phyloP scores from a whole-genome alignment of 345 rosid genomes.

The Boechera stricta region DNA sequence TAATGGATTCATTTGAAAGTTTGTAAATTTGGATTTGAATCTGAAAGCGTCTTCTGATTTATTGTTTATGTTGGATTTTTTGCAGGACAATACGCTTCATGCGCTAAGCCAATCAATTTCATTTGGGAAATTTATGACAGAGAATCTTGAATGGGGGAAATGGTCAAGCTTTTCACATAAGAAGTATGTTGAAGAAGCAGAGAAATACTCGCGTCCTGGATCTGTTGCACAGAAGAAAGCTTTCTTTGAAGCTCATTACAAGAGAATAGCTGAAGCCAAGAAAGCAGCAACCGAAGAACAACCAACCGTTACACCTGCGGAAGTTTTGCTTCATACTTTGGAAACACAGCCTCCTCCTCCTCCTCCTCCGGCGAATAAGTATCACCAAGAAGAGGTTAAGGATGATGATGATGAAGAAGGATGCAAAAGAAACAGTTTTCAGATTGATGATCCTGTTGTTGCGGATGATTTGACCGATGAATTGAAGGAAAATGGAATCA shows the following conservation, averaged over 20 bases:
- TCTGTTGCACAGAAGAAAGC: slow-evolving; percentile 89
- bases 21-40: slow-evolving; percentile 6
- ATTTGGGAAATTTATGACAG: slow-evolving; percentile 86
- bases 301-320: slow-evolving; percentile 31
- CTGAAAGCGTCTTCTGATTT: not conserved
- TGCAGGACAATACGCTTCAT: slow-evolving; percentile 72
- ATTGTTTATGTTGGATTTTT: slow-evolving; percentile 28
- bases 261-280: slow-evolving; percentile 66
- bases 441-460: not conserved
- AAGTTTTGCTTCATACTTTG: slow-evolving; percentile 42
- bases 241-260: slow-evolving; percentile 84
- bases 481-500: not conserved
- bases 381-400: not conserved
- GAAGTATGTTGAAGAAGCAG: slow-evolving; percentile 81
- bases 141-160: slow-evolving; percentile 89
- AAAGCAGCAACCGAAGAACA: slow-evolving; percentile 56
- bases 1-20: slow-evolving; percentile 18
- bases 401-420: slow-evolving; percentile 3
- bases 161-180: slow-evolving; percentile 83
- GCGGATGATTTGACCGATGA: not conserved
- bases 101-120: slow-evolving; percentile 79
- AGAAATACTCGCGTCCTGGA: slow-evolving; percentile 76
- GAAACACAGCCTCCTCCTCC: slow-evolving; percentile 43
- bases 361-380: not conserved
- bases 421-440: not conserved